Conservation (phyloP, 140 eudicot genomes). For the Anethum foeniculum region DNA sequence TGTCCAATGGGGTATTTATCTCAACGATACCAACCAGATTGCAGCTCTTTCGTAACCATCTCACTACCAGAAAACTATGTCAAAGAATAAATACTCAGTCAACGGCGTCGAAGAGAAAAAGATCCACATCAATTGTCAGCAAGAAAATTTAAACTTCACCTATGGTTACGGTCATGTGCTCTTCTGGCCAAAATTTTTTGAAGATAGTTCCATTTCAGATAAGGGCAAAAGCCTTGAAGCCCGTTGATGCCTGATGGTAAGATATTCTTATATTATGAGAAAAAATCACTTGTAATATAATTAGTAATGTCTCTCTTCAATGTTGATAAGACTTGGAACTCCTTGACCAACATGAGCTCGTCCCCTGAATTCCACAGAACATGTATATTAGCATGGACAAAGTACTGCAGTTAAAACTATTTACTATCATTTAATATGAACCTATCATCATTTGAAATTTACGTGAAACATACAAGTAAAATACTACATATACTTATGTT, state of each 20-base stretch:
- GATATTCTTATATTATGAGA: not conserved
- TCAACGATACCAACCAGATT: not conserved
- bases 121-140: not conserved
- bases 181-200: not conserved
- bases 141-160: not conserved
- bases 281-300: not conserved
- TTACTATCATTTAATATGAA: not conserved
- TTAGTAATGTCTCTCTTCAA: constrained; percentile 2
- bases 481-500: not conserved
- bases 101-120: not conserved
- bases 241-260: not conserved
- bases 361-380: constrained; percentile 28
- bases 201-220: not conserved
- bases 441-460: not conserved
- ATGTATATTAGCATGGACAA: not conserved
- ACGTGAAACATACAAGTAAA: not conserved
- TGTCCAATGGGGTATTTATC: not conserved
- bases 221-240: constrained; percentile 1
- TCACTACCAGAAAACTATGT: not conserved
- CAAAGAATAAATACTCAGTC: not conserved
- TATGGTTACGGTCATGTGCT: not conserved
- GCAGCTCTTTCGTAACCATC: not conserved
- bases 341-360: constrained; percentile 44
- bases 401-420: not conserved
- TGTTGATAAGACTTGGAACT: constrained; percentile 34